These are phyloP conservation scores for Chalara sp. DNA, from an alignment of 2,329 filamentous ascomycete species.

Conservation along the genomic window DNA sequence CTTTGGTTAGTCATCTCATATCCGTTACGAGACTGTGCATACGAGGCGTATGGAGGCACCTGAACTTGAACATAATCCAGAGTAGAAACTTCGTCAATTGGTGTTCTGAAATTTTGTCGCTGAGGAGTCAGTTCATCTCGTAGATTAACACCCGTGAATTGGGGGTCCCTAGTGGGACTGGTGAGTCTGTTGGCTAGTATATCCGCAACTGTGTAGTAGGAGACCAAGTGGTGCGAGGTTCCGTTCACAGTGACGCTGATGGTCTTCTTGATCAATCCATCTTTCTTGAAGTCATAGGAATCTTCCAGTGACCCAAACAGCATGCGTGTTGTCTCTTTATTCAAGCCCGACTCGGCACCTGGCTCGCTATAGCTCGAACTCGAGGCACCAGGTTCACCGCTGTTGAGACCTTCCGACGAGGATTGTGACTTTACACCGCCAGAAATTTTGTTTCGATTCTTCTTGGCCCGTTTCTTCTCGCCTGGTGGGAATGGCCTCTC, in stretches of 20 bases:
- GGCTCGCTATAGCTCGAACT: no score
- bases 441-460: conserved; percentile 47
- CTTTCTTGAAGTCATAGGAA: conserved; percentile 78
- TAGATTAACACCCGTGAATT: conserved; percentile 1
- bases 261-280: conserved; percentile 86
- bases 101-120: conserved; percentile 51
- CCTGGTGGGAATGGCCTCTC: conserved; percentile 84
- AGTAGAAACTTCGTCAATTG: conserved; percentile 52
- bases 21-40: conserved; percentile 17
- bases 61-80: conserved; percentile 24
- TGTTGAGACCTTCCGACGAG: no score
- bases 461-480: conserved; percentile 79
- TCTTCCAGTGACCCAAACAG: conserved; percentile 81
- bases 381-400: no score
- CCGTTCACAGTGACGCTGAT: conserved; percentile 73
- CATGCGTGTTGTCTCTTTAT: conserved; percentile 24
- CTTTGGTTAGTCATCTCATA: conserved; percentile 26
- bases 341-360: conserved; percentile 6
- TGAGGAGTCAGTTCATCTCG: no score
- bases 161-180: conserved; percentile 49
- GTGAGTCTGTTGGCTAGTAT: conserved; percentile 51
- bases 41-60: conserved; percentile 16
- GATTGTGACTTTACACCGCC: conserved; percentile 19
- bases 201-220: conserved; percentile 80
- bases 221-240: conserved; percentile 77